Conservation (phyloP, 345 rosid species). For the Bruguiera gymnorhiza region DNA sequence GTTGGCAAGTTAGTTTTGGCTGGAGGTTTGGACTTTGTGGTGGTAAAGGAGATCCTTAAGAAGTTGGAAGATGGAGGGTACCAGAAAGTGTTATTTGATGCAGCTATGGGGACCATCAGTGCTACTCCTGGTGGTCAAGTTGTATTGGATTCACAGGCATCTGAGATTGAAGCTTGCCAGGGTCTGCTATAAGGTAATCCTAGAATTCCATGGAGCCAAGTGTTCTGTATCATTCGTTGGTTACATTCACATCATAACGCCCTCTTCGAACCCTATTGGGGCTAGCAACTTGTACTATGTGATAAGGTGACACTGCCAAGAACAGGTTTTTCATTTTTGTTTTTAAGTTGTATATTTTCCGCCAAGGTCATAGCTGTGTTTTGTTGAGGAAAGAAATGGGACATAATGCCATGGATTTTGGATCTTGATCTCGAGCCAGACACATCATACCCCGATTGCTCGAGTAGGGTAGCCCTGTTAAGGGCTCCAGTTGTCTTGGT, state of each 20-base stretch:
- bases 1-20: slow-evolving; percentile 57
- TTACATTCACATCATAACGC: slow-evolving; percentile 6
- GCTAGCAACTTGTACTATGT: slow-evolving; percentile 37
- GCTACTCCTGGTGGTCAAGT: slow-evolving; percentile 37
- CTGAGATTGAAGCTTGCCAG: slow-evolving; percentile 57
- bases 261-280: slow-evolving; percentile 14
- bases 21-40: slow-evolving; percentile 46
- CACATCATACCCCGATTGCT: slow-evolving; percentile 26
- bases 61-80: slow-evolving; percentile 61
- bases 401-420: slow-evolving; percentile 39
- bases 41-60: slow-evolving; percentile 56
- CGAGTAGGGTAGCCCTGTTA: slow-evolving; percentile 20
- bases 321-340: slow-evolving; percentile 19
- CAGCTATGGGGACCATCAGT: slow-evolving; percentile 38
- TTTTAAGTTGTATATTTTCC: slow-evolving; percentile 39
- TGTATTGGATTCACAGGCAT: slow-evolving; percentile 49
- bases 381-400: slow-evolving; percentile 26
- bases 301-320: slow-evolving; percentile 32
- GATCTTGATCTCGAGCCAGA: slow-evolving; percentile 39
- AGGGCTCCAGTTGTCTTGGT: slow-evolving; percentile 31
- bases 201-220: not conserved
- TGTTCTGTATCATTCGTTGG: slow-evolving; percentile 14
- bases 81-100: slow-evolving; percentile 55
- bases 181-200: slow-evolving; percentile 33
- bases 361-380: slow-evolving; percentile 30